phyloP scores from a whole-genome alignment of 108 stramenopile genomes.

The Epipyxis sp. region DNA sequence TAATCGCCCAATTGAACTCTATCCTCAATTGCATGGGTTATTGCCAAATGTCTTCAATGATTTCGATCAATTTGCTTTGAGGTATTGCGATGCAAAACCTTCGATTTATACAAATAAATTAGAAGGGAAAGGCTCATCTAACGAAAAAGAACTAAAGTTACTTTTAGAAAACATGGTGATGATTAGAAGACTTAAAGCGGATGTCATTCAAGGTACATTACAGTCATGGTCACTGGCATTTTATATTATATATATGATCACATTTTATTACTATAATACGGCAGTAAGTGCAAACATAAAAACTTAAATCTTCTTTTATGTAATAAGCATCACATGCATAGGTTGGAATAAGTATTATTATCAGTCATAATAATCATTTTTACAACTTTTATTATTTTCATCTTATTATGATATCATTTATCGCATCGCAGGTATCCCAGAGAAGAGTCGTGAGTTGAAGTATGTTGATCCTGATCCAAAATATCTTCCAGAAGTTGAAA shows the following conservation, averaged over 20 bases:
- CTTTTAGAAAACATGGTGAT: conserved; percentile 6
- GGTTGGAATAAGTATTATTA: no score
- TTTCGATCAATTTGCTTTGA: not conserved
- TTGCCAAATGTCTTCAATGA: conserved; percentile 1
- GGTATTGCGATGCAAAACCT: conserved; percentile 28
- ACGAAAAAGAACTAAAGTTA: conserved; percentile 6
- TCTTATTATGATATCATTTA: no score
- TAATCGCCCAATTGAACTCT: conserved; percentile 28
- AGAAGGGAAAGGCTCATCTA: conserved; percentile 1
- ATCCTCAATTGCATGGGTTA: conserved; percentile 7
- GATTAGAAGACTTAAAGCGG: conserved; percentile 25
- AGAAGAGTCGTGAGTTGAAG: conserved; percentile 3
- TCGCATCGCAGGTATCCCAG: no score
- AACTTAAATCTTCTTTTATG: no score
- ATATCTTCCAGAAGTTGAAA: not conserved
- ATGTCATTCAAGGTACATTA: not conserved
- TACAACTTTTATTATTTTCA: no score
- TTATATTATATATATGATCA: no score
- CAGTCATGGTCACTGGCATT: no score
- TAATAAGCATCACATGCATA: no score
- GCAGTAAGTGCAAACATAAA: no score
- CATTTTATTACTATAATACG: no score
- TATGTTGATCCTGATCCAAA: not conserved
- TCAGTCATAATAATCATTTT: no score
- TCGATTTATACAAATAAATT: not conserved